Base-by-base conservation (phyloP, 805 yeast genomes). In the Candida pseudoglaebosa region DNA sequence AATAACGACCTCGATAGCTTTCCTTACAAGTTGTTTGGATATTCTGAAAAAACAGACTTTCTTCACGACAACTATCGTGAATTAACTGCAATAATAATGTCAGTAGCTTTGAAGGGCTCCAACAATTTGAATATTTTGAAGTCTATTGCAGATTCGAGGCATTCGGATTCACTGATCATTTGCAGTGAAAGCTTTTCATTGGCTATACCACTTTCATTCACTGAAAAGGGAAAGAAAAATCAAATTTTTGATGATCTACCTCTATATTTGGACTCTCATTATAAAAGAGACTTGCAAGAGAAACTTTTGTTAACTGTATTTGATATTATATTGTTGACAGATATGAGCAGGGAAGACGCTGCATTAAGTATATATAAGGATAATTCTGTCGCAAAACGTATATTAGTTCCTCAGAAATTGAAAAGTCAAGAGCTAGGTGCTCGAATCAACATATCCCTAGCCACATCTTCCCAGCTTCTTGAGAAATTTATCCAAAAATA, bases 161-260 rank as follows among this genome's bases (percentile, higher is more conserved):
- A 38, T 1, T 32, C 47, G 1, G 52, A 50, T 14, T 8, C 36
- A 3, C 32, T 39, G 14, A 39, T 57, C 9, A 24, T 71, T 7
- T 44, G 61, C 6, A 42, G 47, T 4, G 67, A 64, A 8, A 52
- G 71, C 20, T 38, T 73, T 5, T 55, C 75, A 0, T 39, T 59
- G n/a, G 47, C 67, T 0, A 56, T 78, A 1, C 68, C 82, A 0
- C 46, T 77, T 15, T 57, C 77, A 0, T 75, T 60, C 44, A 54
- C 74, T 0, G 54, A 52, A 10, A 53, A 52, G 24, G 78, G 79
- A 0, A 36, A 54, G 1, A 50, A 72, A 40, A 54, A 60, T 36
- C 57, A 56, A 4, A 48, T 70, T 0, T 63, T 59, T 24, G 50
- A 46, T 4, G 24, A 28, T 6, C 22, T 50, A 43, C 28, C 43